Conservation (phyloP, 345 rosid species). For the Ceriops tagal region DNA sequence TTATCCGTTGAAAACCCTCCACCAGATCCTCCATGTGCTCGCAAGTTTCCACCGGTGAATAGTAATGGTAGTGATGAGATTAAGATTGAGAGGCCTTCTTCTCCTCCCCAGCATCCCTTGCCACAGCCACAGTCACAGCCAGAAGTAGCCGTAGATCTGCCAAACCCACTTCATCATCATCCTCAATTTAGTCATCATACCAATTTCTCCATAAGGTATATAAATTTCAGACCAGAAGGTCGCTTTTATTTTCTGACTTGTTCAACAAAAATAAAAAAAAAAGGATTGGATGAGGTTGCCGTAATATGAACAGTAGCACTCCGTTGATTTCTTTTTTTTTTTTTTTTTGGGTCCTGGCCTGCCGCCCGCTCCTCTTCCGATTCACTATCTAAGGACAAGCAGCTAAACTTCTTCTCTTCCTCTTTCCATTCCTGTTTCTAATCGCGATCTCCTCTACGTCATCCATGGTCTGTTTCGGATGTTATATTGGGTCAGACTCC, state of each 20-base stretch:
- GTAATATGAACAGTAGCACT: too few relatives aligned
- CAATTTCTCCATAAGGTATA: slow-evolving; percentile 83
- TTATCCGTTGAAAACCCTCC: slow-evolving; percentile 67
- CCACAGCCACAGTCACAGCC: slow-evolving; percentile 14
- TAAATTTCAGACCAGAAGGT: too few relatives aligned
- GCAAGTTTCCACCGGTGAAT: slow-evolving; percentile 32
- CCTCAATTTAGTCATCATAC: slow-evolving; percentile 34
- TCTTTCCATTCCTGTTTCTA: slow-evolving; percentile 11
- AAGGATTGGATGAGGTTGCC: background rate
- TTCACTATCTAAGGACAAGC: background rate
- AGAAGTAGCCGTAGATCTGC: slow-evolving; percentile 43
- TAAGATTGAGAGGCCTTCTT: slow-evolving; percentile 38
- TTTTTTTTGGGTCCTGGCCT: background rate
- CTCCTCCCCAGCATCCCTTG: slow-evolving; percentile 36
- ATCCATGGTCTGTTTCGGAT: slow-evolving; percentile 6
- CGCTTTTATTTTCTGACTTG: background rate
- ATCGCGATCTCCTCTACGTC: slow-evolving; percentile 12
- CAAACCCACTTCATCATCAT: slow-evolving; percentile 24
- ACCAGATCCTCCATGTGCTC: slow-evolving; percentile 64
- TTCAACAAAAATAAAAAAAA: too few relatives aligned
- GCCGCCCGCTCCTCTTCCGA: background rate
- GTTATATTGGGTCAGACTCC: slow-evolving; percentile 53
- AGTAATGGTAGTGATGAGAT: slow-evolving; percentile 28
- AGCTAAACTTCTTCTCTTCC: slow-evolving; percentile 5
- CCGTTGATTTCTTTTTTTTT: background rate